These are phyloP conservation scores for Trichomonascaceae sp. DNA, from an alignment of 1,139 yeast species.

Conservation along the genomic window DNA sequence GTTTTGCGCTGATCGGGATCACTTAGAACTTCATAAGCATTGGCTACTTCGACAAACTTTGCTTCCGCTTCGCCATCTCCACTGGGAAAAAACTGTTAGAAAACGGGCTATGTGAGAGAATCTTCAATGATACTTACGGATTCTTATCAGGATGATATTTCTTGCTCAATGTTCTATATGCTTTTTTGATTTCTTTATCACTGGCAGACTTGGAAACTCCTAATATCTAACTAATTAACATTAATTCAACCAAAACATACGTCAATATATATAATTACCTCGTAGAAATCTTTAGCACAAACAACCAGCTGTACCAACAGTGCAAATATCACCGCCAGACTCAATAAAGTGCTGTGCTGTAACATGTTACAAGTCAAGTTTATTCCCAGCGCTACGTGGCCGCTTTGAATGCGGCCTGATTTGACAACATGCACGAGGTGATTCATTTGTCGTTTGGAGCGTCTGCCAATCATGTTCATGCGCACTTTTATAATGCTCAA, in stretches of 20 bases:
- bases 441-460: conserved; percentile 68
- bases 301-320: conserved; percentile 13
- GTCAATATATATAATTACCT: conserved; percentile 18
- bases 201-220: conserved; percentile 65
- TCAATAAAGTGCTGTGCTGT: not conserved
- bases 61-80: conserved; percentile 77
- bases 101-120: not conserved
- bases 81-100: conserved; percentile 10
- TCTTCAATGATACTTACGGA: conserved; percentile 30
- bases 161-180: conserved; percentile 77
- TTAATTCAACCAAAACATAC: not conserved
- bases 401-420: not conserved
- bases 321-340: conserved; percentile 9
- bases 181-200: conserved; percentile 79
- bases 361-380: not conserved
- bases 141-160: conserved; percentile 96
- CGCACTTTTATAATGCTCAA: conserved; percentile 79
- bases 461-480: conserved; percentile 59
- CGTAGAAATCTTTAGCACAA: conserved; percentile 26
- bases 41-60: conserved; percentile 84
- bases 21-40: conserved; percentile 83
- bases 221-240: conserved; percentile 37
- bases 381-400: conserved; percentile 1
- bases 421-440: conserved; percentile 55
- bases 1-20: conserved; percentile 65